Evolutionary conservation across 371 early-diverging fungal genomes (phyloP).

Genomic region (Lichtheimia ramosa): DNA sequence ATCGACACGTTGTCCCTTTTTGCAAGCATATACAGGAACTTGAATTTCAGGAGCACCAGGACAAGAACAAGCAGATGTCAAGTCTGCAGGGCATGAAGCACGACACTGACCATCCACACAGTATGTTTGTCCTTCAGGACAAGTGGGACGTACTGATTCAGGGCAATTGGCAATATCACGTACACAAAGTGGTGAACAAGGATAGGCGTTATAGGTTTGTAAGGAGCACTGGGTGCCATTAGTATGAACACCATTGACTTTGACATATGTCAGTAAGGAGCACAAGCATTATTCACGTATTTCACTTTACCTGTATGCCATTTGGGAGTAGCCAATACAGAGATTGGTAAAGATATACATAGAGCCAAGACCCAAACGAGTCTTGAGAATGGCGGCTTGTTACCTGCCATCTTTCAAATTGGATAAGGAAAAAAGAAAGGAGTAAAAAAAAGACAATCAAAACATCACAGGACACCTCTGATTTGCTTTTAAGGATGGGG

Average conservation of each 20-base stretch:
- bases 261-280: too few relatives aligned
- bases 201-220: constrained; percentile 33
- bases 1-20: constrained; percentile 19
- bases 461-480: too few relatives aligned
- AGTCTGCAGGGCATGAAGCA: constrained; percentile 26
- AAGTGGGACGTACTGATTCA: constrained; percentile 23
- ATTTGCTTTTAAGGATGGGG: too few relatives aligned
- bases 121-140: constrained; percentile 42
- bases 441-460: too few relatives aligned
- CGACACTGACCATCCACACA: constrained; percentile 58
- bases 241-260: constrained; percentile 40
- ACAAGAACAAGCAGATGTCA: constrained; percentile 39
- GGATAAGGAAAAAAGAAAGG: too few relatives aligned
- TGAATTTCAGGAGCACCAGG: constrained; percentile 36
- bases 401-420: too few relatives aligned
- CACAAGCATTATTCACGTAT: too few relatives aligned
- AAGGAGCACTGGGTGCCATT: constrained; percentile 47
- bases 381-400: too few relatives aligned
- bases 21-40: constrained; percentile 14
- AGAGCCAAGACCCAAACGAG: too few relatives aligned
- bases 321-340: too few relatives aligned
- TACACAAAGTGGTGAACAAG: constrained; percentile 55
- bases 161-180: constrained; percentile 45
- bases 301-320: too few relatives aligned
- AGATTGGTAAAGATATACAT: too few relatives aligned